phyloP scores from a whole-genome alignment of 768 basidiomycete species.

The Agrocybe praecox region DNA sequence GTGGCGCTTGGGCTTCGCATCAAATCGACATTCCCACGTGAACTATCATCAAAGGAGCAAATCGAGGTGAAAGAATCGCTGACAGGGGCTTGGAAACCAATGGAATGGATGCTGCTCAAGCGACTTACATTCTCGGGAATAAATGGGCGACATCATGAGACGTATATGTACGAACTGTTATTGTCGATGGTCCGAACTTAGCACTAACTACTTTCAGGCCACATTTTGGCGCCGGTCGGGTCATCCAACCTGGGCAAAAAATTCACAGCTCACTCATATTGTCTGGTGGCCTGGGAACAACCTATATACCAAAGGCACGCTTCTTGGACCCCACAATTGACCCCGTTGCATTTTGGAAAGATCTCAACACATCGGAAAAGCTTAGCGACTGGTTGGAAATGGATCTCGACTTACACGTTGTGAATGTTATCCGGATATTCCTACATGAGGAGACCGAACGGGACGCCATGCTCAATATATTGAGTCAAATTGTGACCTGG shows the following conservation, averaged over 20 bases:
- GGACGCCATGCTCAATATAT: not conserved
- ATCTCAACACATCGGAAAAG: not conserved
- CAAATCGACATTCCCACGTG: conserved; percentile 1
- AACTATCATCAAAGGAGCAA: conserved; percentile 3
- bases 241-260: conserved; percentile 19
- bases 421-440: conserved; percentile 1
- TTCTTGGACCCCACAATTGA: not conserved
- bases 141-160: conserved; percentile 1
- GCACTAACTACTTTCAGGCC: conserved; percentile 5
- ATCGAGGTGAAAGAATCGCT: conserved; percentile 21
- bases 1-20: conserved; percentile 14
- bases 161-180: not conserved
- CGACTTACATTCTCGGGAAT: conserved; percentile 8
- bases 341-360: conserved; percentile 3
- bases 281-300: not conserved
- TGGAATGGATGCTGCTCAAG: conserved; percentile 14
- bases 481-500: conserved; percentile 4
- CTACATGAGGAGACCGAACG: not conserved
- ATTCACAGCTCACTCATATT: conserved; percentile 16
- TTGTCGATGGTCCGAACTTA: not conserved
- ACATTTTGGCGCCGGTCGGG: conserved; percentile 14
- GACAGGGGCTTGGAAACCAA: conserved; percentile 16
- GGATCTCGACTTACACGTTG: conserved; percentile 9
- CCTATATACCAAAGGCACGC: conserved; percentile 16
- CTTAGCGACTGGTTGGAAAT: conserved; percentile 7